Base-by-base conservation (phyloP, 2,329 filamentous ascomycete species). In the Neurospora sp. region DNA sequence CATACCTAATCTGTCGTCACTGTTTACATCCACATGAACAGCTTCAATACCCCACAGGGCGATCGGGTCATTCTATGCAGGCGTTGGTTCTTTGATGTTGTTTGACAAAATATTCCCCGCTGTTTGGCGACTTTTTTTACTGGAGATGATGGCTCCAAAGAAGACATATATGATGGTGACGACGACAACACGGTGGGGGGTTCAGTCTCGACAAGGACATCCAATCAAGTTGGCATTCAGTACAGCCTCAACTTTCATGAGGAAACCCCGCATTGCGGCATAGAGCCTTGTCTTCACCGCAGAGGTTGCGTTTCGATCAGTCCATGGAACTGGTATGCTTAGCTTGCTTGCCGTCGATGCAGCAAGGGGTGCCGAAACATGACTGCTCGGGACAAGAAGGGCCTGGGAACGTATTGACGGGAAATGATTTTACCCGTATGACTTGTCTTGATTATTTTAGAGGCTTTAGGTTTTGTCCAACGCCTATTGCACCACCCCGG, bases 41-140 rank as follows among this genome's bases (percentile, higher is more conserved):
- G 70, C 66, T 57, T 69, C 69, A 62, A 73, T 67, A 62, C 46
- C 66, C 68, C 57, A 62, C 39, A 78, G 77, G 78, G 78, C 80
- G 79, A 81, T 79, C 78, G 81, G 82, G 81, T 81, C 80, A 80
- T 81, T 80, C 78, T 78, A 77, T 81, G 77, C 79, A 80, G 82
- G 83, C 83, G 83, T 84, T 84, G 81, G 80, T 76, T 82, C 80
- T 81, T 79, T 79, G 78, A 71, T 79, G 76, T 77, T 79, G 79
- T 79, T 80, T 79, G 79, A 80, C 80, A 81, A 77, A 80, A 79
- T 80, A 82, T 81, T 80, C 79, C 80, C 79, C 77, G 76, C 77
- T 79, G 76, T 74, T 81, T 78, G 70, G 40, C 57, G 37, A 75
- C 77, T 74, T 74, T 75, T 78, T 76, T 76, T 79, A 79, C 75